A percentile compares a stretch with the other conserved stretches of the same genome.
phyloP scores from a whole-genome alignment of 306 rosid genomes.

The Cucurbita moschata region DNA sequence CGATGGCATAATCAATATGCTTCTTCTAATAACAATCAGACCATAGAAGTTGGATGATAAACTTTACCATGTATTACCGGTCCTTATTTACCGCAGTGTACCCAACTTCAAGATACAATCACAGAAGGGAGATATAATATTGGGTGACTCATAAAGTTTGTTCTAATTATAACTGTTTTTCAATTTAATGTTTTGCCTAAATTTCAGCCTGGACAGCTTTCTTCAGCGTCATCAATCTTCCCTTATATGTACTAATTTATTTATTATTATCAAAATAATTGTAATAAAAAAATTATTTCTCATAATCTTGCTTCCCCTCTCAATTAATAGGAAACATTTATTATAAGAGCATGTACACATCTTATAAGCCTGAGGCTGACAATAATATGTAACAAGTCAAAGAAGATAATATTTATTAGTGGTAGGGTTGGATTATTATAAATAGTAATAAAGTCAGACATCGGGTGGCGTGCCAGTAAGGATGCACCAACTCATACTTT shows the following conservation, averaged over 20 bases:
- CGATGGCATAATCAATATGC: background rate
- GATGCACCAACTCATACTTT: too few relatives aligned
- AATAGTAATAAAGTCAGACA: too few relatives aligned
- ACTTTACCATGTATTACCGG: background rate
- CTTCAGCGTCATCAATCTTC: background rate
- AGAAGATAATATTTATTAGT: too few relatives aligned
- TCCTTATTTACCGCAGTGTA: background rate
- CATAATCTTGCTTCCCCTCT: background rate
- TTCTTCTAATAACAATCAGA: background rate
- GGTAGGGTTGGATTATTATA: too few relatives aligned
- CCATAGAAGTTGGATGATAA: background rate
- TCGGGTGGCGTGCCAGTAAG: rapidly evolving
- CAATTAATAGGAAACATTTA: background rate
- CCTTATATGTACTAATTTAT: background rate
- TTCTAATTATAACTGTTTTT: background rate
- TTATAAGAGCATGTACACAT: too few relatives aligned
- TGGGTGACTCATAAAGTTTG: background rate
- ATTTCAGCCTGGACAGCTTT: background rate
- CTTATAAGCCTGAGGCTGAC: too few relatives aligned
- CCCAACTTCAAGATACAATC: background rate
- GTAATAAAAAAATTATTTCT: background rate
- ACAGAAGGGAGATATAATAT: background rate
- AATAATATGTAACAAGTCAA: too few relatives aligned
- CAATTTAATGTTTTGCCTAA: background rate
- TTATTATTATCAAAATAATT: background rate